Evolutionary conservation across 257 asterid genomes (phyloP), one percentile per base, ranked within the genome.

Genomic region (Solanum etuberosum): DNA sequence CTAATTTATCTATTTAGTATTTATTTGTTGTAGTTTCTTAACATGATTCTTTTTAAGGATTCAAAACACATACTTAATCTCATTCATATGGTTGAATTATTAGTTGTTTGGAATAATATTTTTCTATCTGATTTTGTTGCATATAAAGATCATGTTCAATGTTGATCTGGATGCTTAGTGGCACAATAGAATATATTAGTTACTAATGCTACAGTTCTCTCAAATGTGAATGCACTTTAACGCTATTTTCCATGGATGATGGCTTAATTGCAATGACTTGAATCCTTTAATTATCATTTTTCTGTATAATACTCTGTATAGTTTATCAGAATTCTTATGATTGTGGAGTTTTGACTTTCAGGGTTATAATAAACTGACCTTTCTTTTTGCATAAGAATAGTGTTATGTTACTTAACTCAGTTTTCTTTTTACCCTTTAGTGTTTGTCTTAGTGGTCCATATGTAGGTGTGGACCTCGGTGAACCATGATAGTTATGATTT

Each of bases 221-320:
- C 25, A 7, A 54, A 54, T 54, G n/a, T 54, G n/a, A 54, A 54
- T 54, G 87, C 85, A 85, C 87, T 87, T 89, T 83, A 84, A 83
- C 63, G 87, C 87, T 85, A 43, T 38, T 51, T 80, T 86, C 72
- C 74, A 61, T 89, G 90, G 83, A 46, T 84, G 43, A 27, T 68
- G 85, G 83, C 83, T 57, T 77, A 73, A 35, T 70, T 86, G 51
- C 84, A 85, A 87, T 80, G 63, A 40, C 51, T 76, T 76, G 83
- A 83, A 83, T 65, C 32, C 32, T 10, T 63, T 15, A 15, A 34
- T 34, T 46, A 12, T 63, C 32, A 46, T 88, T 11, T 21, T 35
- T 73, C 11, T 90, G 91, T 88, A 86, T 90, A 84, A 14, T 46
- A 91, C 87, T 89, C 90, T 87, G 86, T 86, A 89, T 89, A 89